Percentiles rank a stretch among this genome's conserved stretches.
These are phyloP conservation scores for Penicillium italicum DNA, from an alignment of 2,329 filamentous ascomycete species.

Conservation along the genomic window DNA sequence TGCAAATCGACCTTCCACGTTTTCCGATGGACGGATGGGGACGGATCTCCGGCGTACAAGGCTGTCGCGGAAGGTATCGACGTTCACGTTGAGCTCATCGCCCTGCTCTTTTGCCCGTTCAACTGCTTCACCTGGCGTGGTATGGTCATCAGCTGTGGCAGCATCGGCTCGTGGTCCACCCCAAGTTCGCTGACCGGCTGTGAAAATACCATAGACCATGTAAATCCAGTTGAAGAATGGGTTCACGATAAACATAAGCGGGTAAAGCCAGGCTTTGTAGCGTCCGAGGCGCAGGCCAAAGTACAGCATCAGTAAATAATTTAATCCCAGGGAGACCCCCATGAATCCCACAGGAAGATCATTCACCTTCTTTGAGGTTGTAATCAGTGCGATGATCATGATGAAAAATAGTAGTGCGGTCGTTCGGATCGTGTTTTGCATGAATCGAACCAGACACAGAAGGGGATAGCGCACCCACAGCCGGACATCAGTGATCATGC, in stretches of 20 bases:
- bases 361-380: slow-evolving; percentile 71
- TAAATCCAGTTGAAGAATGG: slow-evolving; percentile 98
- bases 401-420: slow-evolving; percentile 93
- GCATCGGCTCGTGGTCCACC: slow-evolving; percentile 90
- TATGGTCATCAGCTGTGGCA: slow-evolving; percentile 69
- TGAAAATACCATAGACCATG: slow-evolving; percentile 96
- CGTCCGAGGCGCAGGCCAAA: slow-evolving; percentile 82
- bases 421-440: slow-evolving; percentile 94
- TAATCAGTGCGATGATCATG: slow-evolving; percentile 80
- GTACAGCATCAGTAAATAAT: slow-evolving; percentile 95
- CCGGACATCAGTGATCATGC: slow-evolving; percentile 92
- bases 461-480: slow-evolving; percentile 90
- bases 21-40: slow-evolving; percentile 68
- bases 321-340: slow-evolving; percentile 83
- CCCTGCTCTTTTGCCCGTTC: slow-evolving; percentile 73
- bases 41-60: slow-evolving; percentile 47
- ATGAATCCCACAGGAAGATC: slow-evolving; percentile 92
- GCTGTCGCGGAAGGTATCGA: slow-evolving; percentile 69
- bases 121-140: slow-evolving; percentile 76
- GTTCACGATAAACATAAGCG: slow-evolving; percentile 90
- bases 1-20: slow-evolving; percentile 74
- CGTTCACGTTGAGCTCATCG: slow-evolving; percentile 85
- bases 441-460: slow-evolving; percentile 79
- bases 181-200: slow-evolving; percentile 91
- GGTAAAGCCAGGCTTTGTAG: slow-evolving; percentile 93